Conservation (phyloP, 495 filamentous ascomycete species). For the Penicillium samsonianum region DNA sequence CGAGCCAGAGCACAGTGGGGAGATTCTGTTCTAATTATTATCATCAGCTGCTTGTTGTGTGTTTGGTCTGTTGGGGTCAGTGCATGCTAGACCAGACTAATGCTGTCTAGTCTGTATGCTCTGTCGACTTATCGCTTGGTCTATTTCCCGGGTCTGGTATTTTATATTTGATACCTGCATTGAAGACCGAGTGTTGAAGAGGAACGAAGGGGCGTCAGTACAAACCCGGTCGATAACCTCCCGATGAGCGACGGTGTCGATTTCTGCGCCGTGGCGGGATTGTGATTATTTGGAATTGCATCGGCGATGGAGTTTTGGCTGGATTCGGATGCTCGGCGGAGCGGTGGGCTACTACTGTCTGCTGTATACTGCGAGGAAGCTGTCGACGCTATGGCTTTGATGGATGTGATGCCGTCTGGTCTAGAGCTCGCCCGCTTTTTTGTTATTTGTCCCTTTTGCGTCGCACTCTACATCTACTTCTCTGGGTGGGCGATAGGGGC, state of each 20-base stretch:
- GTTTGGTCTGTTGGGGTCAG: conserved; percentile 1
- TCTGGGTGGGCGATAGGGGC: neutral
- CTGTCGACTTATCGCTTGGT: neutral
- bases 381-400: neutral
- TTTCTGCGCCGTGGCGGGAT: neutral
- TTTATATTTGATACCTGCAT: neutral
- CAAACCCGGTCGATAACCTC: neutral
- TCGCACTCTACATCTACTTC: neutral
- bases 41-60: conserved; percentile 7
- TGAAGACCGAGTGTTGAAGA: neutral
- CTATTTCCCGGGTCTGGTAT: neutral
- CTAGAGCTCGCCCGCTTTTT: neutral
- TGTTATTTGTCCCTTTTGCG: neutral
- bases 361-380: neutral
- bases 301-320: conserved; percentile 6
- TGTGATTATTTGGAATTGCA: neutral
- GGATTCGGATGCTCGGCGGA: neutral
- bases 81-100: neutral
- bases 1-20: conserved; percentile 80
- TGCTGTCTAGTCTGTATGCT: no score
- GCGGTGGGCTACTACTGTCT: neutral
- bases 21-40: conserved; percentile 61
- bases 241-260: neutral
- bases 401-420: neutral
- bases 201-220: neutral